A percentile compares a stretch with the other conserved stretches of the same genome.
phyloP scores from a whole-genome alignment of 257 asterid species.

The Capsicum chinense region DNA sequence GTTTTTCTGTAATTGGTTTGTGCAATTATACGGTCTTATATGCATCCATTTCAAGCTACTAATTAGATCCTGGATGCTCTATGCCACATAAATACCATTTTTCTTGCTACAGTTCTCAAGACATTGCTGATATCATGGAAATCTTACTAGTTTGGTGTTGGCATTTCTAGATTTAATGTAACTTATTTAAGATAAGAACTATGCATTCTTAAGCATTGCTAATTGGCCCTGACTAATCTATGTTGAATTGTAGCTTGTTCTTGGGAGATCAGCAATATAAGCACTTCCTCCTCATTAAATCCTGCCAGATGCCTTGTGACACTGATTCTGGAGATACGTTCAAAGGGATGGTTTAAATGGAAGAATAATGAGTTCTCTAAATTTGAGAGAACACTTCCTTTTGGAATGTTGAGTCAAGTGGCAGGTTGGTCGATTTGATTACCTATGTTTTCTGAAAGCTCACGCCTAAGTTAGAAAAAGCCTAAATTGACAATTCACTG shows the following conservation, averaged over 20 bases:
- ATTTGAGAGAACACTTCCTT: slow-evolving; percentile 86
- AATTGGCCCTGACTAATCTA: slow-evolving; percentile 36
- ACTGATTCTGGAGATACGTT: slow-evolving; percentile 81
- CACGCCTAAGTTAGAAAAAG: not conserved
- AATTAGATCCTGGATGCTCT: not conserved
- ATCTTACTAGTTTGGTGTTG: not conserved
- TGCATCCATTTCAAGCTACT: slow-evolving; percentile 5
- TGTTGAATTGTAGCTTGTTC: slow-evolving; percentile 72
- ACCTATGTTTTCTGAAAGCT: slow-evolving; percentile 30
- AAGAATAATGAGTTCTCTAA: slow-evolving; percentile 64
- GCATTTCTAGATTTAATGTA: not conserved
- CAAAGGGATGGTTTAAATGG: slow-evolving; percentile 85
- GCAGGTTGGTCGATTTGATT: slow-evolving; percentile 67
- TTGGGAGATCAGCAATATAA: slow-evolving; percentile 88
- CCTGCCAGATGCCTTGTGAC: slow-evolving; percentile 75
- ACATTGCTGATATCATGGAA: not conserved
- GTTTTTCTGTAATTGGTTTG: not conserved
- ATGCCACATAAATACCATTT: not conserved
- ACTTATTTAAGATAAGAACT: not conserved
- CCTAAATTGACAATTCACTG: not conserved
- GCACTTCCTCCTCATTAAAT: slow-evolving; percentile 50
- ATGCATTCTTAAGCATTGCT: not conserved
- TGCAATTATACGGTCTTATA: not conserved
- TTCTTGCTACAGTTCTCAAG: slow-evolving; percentile 24
- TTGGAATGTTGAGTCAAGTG: slow-evolving; percentile 90